Base-by-base conservation (phyloP, 2,329 filamentous ascomycete genomes). In the Alternaria consortialis region DNA sequence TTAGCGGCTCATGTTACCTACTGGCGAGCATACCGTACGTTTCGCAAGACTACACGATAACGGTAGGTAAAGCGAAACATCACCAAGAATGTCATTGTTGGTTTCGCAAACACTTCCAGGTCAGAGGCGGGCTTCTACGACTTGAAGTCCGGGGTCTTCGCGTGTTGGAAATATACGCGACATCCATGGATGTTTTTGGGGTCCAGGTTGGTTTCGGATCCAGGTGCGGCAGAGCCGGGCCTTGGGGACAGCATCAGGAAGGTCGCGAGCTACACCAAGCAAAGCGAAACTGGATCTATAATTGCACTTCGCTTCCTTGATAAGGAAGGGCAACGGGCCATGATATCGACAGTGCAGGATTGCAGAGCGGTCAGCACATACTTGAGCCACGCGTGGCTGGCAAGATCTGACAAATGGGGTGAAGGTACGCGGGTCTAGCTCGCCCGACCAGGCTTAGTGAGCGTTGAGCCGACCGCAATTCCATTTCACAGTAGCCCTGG, bases 301-400 rank as follows among this genome's bases (percentile, higher is more conserved):
- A 6, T 37, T 50, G 32, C 32, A 47, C 27, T 53, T 31, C 17
- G 32, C 40, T 36, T 47, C 37, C 20, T 31, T 34, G 7, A 39
- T 34, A 53, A 46, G 4, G 47, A 46, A 48, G 31, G 40, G 32
- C 27, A 32, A 40, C 29, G 20, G 34, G 9, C 34, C 2, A 23
- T 53, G 27, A 17, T 40, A 17, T 39, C 25, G 15, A 39, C 43
- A 32, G 40, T 32, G 34, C 50, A 37, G 25, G 7, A 43, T n/a
- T 36, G 11, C 34, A 44, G n/a, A 34, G 58, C 58, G 42, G 47
- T 61, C 54, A 58, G 37, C n/a, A 44, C 27, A 42, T 12, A n/a
- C 36, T 50, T 48, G 36, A 29, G 42, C 54, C 58, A 39, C 42
- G 34, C 39, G 34, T 56, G 34, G 54, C 36, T 58, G 36, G 31